A percentile compares a stretch with the other conserved stretches of the same genome.
These are phyloP conservation scores for Holtermanniella nyarrowii DNA, from an alignment of 768 basidiomycete genomes.

Conservation along the genomic window DNA sequence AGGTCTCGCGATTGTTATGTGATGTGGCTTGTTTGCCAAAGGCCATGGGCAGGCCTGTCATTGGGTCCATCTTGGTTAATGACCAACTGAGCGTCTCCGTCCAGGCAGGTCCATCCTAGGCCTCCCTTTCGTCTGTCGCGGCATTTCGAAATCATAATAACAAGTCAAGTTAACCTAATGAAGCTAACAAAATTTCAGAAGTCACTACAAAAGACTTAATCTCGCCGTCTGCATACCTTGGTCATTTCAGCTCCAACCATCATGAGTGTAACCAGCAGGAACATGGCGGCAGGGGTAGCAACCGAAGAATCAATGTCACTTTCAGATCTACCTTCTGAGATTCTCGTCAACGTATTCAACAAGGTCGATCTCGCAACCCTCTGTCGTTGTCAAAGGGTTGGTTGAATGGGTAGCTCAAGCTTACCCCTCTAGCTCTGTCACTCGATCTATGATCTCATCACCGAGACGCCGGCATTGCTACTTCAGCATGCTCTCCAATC, in stretches of 20 bases:
- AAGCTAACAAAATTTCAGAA: too few relatives aligned
- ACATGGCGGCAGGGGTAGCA: too few relatives aligned
- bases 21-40: slow-evolving; percentile 8
- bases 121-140: too few relatives aligned
- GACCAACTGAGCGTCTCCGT: neutral
- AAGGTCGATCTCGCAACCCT: slow-evolving; percentile 18
- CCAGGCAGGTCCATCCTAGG: too few relatives aligned
- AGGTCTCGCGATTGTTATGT: neutral
- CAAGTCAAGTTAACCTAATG: too few relatives aligned
- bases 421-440: slow-evolving; percentile 25
- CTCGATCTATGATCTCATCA: slow-evolving; percentile 19
- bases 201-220: too few relatives aligned
- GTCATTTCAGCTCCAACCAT: too few relatives aligned
- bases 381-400: slow-evolving; percentile 19
- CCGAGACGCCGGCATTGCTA: slow-evolving; percentile 15
- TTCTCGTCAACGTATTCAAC: slow-evolving; percentile 22
- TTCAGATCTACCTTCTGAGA: slow-evolving; percentile 18
- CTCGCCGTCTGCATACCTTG: too few relatives aligned
- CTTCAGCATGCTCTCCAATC: slow-evolving; percentile 21
- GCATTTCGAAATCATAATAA: too few relatives aligned
- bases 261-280: too few relatives aligned
- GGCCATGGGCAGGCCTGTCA: slow-evolving; percentile 1
- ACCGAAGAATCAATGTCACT: neutral
- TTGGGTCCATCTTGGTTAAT: slow-evolving; percentile 4
- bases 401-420: slow-evolving; percentile 3